Evolutionary conservation across 208 protist species (phyloP).

Genomic region (Acanthamoeba castellanii): DNA sequence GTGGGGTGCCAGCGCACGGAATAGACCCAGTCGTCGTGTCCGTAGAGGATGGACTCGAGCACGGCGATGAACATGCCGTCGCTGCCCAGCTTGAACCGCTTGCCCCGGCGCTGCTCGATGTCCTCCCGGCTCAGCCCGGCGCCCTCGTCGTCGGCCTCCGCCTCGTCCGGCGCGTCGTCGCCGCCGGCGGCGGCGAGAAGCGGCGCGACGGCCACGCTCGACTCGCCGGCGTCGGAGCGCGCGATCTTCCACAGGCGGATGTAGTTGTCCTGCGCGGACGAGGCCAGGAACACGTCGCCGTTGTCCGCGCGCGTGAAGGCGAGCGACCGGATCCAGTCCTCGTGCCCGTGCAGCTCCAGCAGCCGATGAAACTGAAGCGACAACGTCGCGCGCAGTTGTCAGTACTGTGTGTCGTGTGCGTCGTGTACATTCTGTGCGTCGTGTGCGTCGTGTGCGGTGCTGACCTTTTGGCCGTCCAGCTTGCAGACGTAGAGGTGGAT

Average conservation of each 20-base stretch:
- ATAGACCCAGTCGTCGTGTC: slow-evolving; percentile 88
- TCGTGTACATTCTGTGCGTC: background rate
- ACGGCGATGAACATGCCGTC: slow-evolving; percentile 34
- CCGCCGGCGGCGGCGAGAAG: background rate
- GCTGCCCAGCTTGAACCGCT: slow-evolving; percentile 19
- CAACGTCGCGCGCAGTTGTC: background rate
- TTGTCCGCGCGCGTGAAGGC: slow-evolving; percentile 71
- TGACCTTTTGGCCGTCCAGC: slow-evolving; percentile 49
- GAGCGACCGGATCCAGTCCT: slow-evolving; percentile 86
- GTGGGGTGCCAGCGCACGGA: slow-evolving; percentile 81
- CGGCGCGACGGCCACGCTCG: background rate
- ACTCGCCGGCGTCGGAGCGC: background rate
- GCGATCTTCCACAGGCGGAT: slow-evolving; percentile 82
- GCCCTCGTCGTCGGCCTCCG: background rate
- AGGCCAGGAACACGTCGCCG: slow-evolving; percentile 80
- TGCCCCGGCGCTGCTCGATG: slow-evolving; percentile 49
- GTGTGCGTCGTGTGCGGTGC: background rate
- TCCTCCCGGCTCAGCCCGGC: slow-evolving; percentile 17
- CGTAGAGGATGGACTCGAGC: slow-evolving; percentile 82
- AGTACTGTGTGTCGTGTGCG: background rate
- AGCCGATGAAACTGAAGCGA: slow-evolving; percentile 10
- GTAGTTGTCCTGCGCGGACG: slow-evolving; percentile 81
- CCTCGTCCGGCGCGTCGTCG: background rate
- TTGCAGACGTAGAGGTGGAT: slow-evolving; percentile 73
- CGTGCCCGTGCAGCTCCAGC: slow-evolving; percentile 79